Evolutionary conservation across 805 yeast species (phyloP).

Genomic region (Suhomyces tanzawaensis): DNA sequence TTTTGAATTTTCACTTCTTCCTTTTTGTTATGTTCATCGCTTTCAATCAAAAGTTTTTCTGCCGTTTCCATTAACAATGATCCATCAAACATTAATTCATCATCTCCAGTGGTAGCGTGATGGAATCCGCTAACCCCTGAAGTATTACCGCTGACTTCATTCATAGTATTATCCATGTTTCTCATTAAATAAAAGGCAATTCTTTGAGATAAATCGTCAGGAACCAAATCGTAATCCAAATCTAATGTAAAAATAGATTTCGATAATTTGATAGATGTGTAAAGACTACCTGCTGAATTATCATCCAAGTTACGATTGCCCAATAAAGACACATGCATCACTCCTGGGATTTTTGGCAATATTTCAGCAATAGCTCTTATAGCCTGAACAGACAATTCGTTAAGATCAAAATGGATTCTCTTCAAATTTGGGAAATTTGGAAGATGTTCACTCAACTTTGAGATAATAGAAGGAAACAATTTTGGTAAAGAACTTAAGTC

Average conservation of each 20-base stretch:
- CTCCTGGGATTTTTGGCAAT: slow-evolving; percentile 45
- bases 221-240: slow-evolving; percentile 50
- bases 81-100: slow-evolving; percentile 77
- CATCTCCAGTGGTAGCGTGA: slow-evolving; percentile 59
- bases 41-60: slow-evolving; percentile 52
- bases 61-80: slow-evolving; percentile 72
- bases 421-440: slow-evolving; percentile 46
- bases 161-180: slow-evolving; percentile 50
- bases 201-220: slow-evolving; percentile 51
- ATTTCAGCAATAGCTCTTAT: slow-evolving; percentile 49
- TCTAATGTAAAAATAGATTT: slow-evolving; percentile 49
- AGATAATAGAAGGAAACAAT: slow-evolving; percentile 49
- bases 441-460: slow-evolving; percentile 41
- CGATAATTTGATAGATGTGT: slow-evolving; percentile 48
- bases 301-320: slow-evolving; percentile 49
- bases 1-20: slow-evolving; percentile 41
- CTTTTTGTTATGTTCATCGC: slow-evolving; percentile 18
- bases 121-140: slow-evolving; percentile 58
- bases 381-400: slow-evolving; percentile 46
- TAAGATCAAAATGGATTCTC: slow-evolving; percentile 54
- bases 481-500: slow-evolving; percentile 54
- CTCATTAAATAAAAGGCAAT: slow-evolving; percentile 57
- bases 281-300: slow-evolving; percentile 47
- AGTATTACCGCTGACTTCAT: slow-evolving; percentile 10
- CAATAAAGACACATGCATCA: slow-evolving; percentile 52